Conservation (phyloP, 2,329 filamentous ascomycete species). For the Didymella glomerata region DNA sequence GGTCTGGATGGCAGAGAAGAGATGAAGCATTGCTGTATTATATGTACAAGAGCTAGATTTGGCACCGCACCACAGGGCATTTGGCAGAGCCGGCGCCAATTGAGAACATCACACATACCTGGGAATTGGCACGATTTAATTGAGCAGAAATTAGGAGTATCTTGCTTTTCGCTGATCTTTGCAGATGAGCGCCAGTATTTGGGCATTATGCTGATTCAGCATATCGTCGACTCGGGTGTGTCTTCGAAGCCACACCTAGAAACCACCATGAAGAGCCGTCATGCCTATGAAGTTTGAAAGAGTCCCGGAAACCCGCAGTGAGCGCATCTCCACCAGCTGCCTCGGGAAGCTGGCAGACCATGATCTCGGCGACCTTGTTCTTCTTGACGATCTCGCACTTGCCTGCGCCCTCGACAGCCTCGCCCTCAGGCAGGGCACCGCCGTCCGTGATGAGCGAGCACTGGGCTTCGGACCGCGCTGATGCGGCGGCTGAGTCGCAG, state of each 20-base stretch:
- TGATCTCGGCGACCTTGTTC: neutral
- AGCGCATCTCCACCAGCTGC: neutral
- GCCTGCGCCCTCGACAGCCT: neutral
- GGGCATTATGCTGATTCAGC: neutral
- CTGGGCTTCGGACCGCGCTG: too few species aligned
- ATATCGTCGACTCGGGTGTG: neutral
- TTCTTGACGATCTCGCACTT: constrained; percentile 5
- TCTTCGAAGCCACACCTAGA: neutral
- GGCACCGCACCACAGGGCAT: neutral
- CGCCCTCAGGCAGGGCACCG: neutral
- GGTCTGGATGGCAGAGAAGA: neutral
- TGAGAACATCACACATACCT: neutral
- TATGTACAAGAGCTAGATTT: constrained; percentile 19
- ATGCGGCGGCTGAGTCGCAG: neutral
- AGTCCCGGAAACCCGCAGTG: neutral
- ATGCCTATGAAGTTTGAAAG: neutral
- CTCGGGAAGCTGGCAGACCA: constrained; percentile 5
- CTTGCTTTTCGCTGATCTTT: neutral
- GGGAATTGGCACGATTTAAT: too few species aligned
- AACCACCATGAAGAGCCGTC: neutral
- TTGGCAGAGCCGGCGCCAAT: constrained; percentile 1
- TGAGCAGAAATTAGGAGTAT: too few species aligned
- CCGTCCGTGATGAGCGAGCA: neutral
- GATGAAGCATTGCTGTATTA: constrained; percentile 15
- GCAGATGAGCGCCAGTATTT: neutral